Percentiles rank a stretch among this genome's conserved stretches.
Evolutionary conservation across 2,329 filamentous ascomycete species (phyloP).

Genomic region (Botrytis aclada): DNA sequence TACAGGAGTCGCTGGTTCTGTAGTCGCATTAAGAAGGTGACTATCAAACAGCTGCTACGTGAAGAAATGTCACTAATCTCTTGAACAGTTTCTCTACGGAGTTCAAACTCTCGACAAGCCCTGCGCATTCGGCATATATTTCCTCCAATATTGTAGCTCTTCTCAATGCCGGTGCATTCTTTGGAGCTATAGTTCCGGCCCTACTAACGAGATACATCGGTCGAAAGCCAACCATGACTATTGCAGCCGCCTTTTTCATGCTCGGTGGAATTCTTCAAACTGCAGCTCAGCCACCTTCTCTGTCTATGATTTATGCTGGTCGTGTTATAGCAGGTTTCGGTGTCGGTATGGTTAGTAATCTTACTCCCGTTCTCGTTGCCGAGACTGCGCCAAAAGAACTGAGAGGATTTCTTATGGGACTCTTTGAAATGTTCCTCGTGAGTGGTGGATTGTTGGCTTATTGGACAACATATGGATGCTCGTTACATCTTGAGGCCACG

Average conservation of each 20-base stretch:
- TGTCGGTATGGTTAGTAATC: slow-evolving; percentile 44
- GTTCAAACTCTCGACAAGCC: slow-evolving; percentile 23
- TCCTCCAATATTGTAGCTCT: slow-evolving; percentile 45
- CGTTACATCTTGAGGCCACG: slow-evolving; percentile 36
- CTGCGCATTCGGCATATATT: slow-evolving; percentile 21
- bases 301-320: slow-evolving; percentile 25
- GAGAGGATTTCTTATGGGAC: slow-evolving; percentile 43
- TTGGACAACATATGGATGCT: slow-evolving; percentile 43
- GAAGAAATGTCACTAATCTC: background rate
- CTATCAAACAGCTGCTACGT: background rate
- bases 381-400: slow-evolving; percentile 53
- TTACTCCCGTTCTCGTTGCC: slow-evolving; percentile 43
- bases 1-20: slow-evolving; percentile 29
- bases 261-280: slow-evolving; percentile 29
- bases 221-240: slow-evolving; percentile 45
- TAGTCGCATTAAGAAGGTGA: slow-evolving; percentile 26
- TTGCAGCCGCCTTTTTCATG: slow-evolving; percentile 43
- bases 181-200: slow-evolving; percentile 50
- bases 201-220: slow-evolving; percentile 46
- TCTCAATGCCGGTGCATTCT: slow-evolving; percentile 51
- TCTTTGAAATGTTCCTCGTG: slow-evolving; percentile 48
- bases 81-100: background rate
- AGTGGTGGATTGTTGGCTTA: slow-evolving; percentile 42
- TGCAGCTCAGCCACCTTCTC: slow-evolving; percentile 21
- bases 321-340: slow-evolving; percentile 32